Percentiles rank a stretch among this genome's conserved stretches.
phyloP scores from a whole-genome alignment of 352 stramenopile species.

The Globisporangium echinulatum region DNA sequence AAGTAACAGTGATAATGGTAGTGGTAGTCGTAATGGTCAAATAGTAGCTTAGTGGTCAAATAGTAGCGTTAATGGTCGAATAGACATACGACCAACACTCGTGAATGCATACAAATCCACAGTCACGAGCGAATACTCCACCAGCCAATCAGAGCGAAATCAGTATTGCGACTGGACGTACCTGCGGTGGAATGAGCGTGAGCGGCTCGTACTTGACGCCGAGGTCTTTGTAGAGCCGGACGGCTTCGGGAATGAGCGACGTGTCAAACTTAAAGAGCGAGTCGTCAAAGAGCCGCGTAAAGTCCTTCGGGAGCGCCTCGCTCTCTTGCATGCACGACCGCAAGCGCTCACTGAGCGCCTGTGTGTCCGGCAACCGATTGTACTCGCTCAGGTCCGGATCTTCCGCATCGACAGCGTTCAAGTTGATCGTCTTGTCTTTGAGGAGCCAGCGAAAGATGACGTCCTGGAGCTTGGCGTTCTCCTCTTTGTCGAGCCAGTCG shows the following conservation, averaged over 20 bases:
- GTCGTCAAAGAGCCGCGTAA: conserved; percentile 92
- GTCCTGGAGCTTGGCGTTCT: conserved; percentile 91
- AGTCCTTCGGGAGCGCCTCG: conserved; percentile 92
- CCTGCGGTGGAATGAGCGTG: conserved; percentile 90
- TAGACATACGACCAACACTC: no score
- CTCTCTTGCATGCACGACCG: conserved; percentile 94
- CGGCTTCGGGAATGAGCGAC: conserved; percentile 91
- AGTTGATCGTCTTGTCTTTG: conserved; percentile 68
- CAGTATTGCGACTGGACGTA: conserved; percentile 5
- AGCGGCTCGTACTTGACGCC: conserved; percentile 94
- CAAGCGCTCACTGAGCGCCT: conserved; percentile 88
- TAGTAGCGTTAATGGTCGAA: no score
- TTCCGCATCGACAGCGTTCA: conserved; percentile 60
- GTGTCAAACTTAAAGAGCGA: conserved; percentile 93
- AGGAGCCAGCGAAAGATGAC: conserved; percentile 93
- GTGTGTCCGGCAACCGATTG: conserved; percentile 89
- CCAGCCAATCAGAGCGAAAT: not conserved
- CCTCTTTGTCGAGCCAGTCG: conserved; percentile 94
- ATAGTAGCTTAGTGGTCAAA: no score
- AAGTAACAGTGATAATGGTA: not conserved
- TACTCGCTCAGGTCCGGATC: conserved; percentile 88
- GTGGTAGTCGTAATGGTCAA: no score
- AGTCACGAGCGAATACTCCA: not conserved
- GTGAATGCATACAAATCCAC: no score
- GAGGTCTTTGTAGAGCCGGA: conserved; percentile 89